phyloP scores from a whole-genome alignment of 2,329 filamentous ascomycete genomes.

The Gnomoniopsis smithogilvyi region DNA sequence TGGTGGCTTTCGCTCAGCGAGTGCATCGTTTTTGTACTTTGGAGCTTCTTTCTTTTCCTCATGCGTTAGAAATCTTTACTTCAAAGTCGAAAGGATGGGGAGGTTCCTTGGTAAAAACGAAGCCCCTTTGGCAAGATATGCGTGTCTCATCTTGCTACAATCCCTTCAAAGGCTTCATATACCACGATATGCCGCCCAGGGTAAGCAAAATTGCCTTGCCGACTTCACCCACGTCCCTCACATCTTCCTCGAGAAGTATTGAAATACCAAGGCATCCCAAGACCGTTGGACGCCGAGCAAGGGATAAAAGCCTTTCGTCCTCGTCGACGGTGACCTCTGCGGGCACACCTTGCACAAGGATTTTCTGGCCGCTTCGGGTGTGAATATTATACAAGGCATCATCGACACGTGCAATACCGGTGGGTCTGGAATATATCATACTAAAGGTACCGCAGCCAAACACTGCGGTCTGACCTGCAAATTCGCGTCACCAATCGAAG shows the following conservation, averaged over 20 bases:
- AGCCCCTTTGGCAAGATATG: constrained; percentile 61
- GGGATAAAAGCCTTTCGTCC: constrained; percentile 61
- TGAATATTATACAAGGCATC: constrained; percentile 59
- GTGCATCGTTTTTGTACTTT: too few relatives aligned
- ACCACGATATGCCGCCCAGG: constrained; percentile 46
- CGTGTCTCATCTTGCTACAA: constrained; percentile 76
- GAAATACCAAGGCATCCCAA: constrained; percentile 51
- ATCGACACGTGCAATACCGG: constrained; percentile 64
- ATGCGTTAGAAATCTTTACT: too few relatives aligned
- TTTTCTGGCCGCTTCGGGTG: constrained; percentile 72
- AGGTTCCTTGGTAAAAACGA: too few relatives aligned
- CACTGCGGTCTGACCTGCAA: constrained; percentile 44
- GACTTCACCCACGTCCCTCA: constrained; percentile 55
- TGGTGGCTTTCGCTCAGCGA: constrained; percentile 57
- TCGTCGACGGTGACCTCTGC: constrained; percentile 66
- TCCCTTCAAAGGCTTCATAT: constrained; percentile 54
- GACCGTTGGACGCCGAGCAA: constrained; percentile 51
- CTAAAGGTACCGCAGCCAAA: constrained; percentile 55
- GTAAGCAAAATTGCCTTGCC: constrained; percentile 48
- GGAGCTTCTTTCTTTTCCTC: too few relatives aligned
- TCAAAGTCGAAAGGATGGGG: too few relatives aligned
- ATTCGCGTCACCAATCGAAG: constrained; percentile 43
- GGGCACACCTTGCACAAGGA: constrained; percentile 70
- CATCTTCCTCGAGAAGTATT: constrained; percentile 59
- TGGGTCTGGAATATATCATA: constrained; percentile 58